Percentiles rank a stretch among this genome's conserved stretches.
Evolutionary conservation across 1,139 yeast species (phyloP).

Genomic region (Diutina sp.): DNA sequence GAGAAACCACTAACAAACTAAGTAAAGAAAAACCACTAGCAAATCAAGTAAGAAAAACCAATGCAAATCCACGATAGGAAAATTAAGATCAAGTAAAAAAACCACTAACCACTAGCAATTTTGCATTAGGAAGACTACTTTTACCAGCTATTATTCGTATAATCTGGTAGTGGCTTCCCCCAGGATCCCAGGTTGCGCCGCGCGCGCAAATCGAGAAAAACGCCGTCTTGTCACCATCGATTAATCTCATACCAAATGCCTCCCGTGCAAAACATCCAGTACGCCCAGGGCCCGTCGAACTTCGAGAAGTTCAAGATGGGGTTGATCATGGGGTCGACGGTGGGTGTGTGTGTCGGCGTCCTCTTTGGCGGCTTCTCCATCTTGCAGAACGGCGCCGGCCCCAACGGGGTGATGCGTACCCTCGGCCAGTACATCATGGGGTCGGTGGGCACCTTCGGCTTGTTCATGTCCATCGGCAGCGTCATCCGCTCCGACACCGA

Average conservation of each 20-base stretch:
- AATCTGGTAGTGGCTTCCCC: background rate
- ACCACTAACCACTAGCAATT: too few relatives aligned
- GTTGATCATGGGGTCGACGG: conserved; percentile 89
- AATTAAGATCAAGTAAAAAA: too few relatives aligned
- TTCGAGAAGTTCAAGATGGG: conserved; percentile 98
- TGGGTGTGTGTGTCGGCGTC: conserved; percentile 92
- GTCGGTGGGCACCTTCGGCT: conserved; percentile 91
- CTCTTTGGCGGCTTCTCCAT: conserved; percentile 90
- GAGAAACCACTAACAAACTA: too few relatives aligned
- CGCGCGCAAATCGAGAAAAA: background rate
- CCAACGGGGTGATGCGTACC: conserved; percentile 93
- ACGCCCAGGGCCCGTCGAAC: conserved; percentile 47
- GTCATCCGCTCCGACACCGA: conserved; percentile 73
- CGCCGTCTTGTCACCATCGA: background rate
- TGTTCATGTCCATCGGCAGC: conserved; percentile 91
- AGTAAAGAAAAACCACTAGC: too few relatives aligned
- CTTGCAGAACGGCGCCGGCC: conserved; percentile 93
- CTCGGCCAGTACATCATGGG: conserved; percentile 95
- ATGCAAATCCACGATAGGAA: too few relatives aligned
- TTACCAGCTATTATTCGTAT: too few relatives aligned
- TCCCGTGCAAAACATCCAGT: conserved; percentile 26
- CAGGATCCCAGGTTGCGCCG: background rate
- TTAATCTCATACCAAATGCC: background rate
- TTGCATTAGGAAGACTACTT: too few relatives aligned
- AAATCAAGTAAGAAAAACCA: too few relatives aligned